Conservation (phyloP, 1,284 basidiomycete species). For the Stereum hirsutum region DNA sequence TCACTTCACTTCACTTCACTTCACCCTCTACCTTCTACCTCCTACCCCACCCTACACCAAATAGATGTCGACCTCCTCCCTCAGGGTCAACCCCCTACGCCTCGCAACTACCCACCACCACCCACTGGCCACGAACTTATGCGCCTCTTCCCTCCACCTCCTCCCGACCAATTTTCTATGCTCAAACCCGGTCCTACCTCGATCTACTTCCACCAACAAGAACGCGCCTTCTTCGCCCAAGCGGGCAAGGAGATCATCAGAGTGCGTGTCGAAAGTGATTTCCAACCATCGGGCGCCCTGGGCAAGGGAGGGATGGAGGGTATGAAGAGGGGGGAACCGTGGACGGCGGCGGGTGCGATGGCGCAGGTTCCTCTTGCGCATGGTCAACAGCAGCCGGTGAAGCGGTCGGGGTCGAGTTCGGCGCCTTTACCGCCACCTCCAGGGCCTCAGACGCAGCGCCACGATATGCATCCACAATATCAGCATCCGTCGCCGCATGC, state of each 20-base stretch:
- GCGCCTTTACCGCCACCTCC: slow-evolving; percentile 34
- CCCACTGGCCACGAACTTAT: slow-evolving; percentile 74
- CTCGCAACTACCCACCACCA: slow-evolving; percentile 45
- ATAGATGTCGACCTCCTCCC: slow-evolving; percentile 11
- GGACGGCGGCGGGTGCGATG: too few species aligned
- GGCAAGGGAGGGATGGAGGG: too few species aligned
- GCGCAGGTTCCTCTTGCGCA: too few species aligned
- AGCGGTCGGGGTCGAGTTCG: too few species aligned
- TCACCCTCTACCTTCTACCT: background rate
- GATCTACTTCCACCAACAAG: slow-evolving; percentile 60
- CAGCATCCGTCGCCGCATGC: background rate
- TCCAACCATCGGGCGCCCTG: too few species aligned
- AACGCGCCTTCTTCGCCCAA: slow-evolving; percentile 67
- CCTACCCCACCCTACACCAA: background rate
- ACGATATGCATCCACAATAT: background rate
- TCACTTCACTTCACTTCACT: background rate
- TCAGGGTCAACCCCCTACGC: slow-evolving; percentile 2
- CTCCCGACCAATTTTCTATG: slow-evolving; percentile 42
- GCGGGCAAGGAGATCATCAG: slow-evolving; percentile 67
- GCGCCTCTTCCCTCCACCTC: slow-evolving; percentile 68
- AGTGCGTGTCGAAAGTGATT: slow-evolving; percentile 56
- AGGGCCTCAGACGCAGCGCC: too few species aligned
- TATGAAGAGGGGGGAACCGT: too few species aligned
- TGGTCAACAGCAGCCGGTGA: too few species aligned
- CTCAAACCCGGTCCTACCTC: slow-evolving; percentile 52